Base-by-base conservation (phyloP, 176 grass and related monocot species). In the Avena atlantica region DNA sequence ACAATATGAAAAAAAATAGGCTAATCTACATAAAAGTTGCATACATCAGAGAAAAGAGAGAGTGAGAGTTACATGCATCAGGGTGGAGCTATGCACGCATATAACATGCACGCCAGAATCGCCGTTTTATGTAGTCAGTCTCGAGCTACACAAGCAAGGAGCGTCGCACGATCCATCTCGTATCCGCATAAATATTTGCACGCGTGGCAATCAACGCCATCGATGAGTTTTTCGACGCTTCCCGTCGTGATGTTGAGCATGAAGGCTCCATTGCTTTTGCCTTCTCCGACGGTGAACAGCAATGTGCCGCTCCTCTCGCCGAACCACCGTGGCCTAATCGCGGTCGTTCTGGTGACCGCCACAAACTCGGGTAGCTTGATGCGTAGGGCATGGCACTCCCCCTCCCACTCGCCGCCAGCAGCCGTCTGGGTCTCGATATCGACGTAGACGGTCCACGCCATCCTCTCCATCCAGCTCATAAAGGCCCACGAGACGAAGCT, bases 251-350 rank as follows among this genome's bases (percentile, higher is more conserved):
- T 8, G 66, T 71, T 83, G 1, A 83, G 9, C 66, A n/a, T 20
- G 81, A 71, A 83, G 48, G 13, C 51, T 2, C 67, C 67, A 6
- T 29, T 50, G 3, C 42, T 80, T n/a, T 50, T 9, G 9, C 51
- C 83, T 16, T 64, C 57, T 8, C 42, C 58, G 0, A 76, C 1
- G 56, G 83, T 84, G 83, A 65, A 76, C 2, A 84, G 0, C 13
- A 84, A 6, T 42, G 24, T 36, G 24, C 83, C 57, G 44, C 83
- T 85, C 83, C 34, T 84, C 71, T 84, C 83, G 3, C 70, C 57
- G 6, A 84, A 84, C 70, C 83, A 84, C 1, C 83, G 56, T 37
- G 75, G 23, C 70, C 63, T 63, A 14, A 53, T 5, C 16, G 42
- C 5, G 4, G 48, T 50, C 2, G 24, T 52, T 4, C 0, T 1